Evolutionary conservation across 495 filamentous ascomycete genomes (phyloP), one percentile per base, ranked within the genome.

Genomic region (Cryomyces minteri): DNA sequence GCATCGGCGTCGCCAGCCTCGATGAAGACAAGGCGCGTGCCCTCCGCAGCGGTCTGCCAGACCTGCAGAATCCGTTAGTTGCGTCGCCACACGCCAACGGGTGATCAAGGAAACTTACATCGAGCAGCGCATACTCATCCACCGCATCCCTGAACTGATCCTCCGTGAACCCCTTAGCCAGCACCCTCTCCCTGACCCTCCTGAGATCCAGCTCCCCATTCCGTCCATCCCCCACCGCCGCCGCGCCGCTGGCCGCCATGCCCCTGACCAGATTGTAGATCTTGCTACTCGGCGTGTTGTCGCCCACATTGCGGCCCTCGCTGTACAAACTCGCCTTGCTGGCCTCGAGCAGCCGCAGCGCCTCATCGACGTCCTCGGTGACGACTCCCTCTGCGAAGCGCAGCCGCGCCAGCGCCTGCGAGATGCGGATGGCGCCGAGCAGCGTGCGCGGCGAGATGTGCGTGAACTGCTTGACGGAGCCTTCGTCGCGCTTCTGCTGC

Each of bases 121-220:
- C 79, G 45, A 93, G 57, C 48, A 75, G 67, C 5, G 82, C 76
- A 63, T 98, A 98, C 66, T 96, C 90, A 45, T 88, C 80, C 52
- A 98, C 70, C 34, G 86, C 81, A 50, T 73, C 73, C 43, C 77
- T 70, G 62, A 94, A 82, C 58, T 96, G 87, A 64, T 94, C 82
- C 51, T 85, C 81, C 4, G 92, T 96, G 55, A 96, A 98, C 6
- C 92, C 92, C 71, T 93, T 95, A 30, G 85, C 90, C 51, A 96
- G 69, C 30, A 96, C 85, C 38, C 90, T 59, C 57, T 96, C 87
- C 52, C 85, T 71, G 33, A 98, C 82, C 59, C 81, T 81, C 49
- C 79, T 69, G 68, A 98, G 70, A 62, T 79, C 88, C 50, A 98
- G 60, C 62, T 92, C 86, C 4, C 84, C 79, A 5, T 76, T 64